A percentile compares a stretch with the other conserved stretches of the same genome.
Evolutionary conservation across 371 early-diverging fungal genomes (phyloP).

Genomic region (Fennellomyces sp.): DNA sequence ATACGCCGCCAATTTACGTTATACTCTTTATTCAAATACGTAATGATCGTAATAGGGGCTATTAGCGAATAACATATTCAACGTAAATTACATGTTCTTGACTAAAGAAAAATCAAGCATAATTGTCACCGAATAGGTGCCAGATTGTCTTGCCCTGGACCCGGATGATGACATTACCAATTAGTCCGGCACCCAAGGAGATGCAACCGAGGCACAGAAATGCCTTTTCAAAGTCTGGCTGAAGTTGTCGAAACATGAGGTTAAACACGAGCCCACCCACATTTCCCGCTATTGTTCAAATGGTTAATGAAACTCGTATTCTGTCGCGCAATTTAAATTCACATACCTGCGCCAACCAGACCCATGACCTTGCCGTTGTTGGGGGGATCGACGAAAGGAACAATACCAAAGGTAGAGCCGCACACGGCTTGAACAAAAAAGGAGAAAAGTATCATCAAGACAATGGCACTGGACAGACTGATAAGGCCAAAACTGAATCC

Average conservation of each 20-base stretch:
- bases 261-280: slow-evolving; percentile 25
- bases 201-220: slow-evolving; percentile 20
- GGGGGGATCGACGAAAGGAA: slow-evolving; percentile 16
- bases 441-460: slow-evolving; percentile 40
- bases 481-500: slow-evolving; percentile 22
- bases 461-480: slow-evolving; percentile 27
- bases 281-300: no score
- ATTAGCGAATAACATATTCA: no score
- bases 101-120: no score
- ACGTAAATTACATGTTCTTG: no score
- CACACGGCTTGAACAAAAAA: slow-evolving; percentile 41
- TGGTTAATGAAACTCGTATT: no score
- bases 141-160: slow-evolving; percentile 16
- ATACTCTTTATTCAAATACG: no score
- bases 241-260: slow-evolving; percentile 16
- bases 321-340: no score
- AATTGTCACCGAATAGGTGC: slow-evolving; percentile 6
- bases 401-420: slow-evolving; percentile 34
- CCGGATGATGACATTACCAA: slow-evolving; percentile 11
- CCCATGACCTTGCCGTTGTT: slow-evolving; percentile 23
- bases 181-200: slow-evolving; percentile 11
- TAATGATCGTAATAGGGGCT: no score
- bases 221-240: slow-evolving; percentile 5
- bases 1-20: no score
- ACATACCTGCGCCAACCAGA: slow-evolving; percentile 45